A percentile compares a stretch with the other conserved stretches of the same genome.
Conservation (phyloP, 208 protist genomes). For the Trypanosoma brucei region DNA sequence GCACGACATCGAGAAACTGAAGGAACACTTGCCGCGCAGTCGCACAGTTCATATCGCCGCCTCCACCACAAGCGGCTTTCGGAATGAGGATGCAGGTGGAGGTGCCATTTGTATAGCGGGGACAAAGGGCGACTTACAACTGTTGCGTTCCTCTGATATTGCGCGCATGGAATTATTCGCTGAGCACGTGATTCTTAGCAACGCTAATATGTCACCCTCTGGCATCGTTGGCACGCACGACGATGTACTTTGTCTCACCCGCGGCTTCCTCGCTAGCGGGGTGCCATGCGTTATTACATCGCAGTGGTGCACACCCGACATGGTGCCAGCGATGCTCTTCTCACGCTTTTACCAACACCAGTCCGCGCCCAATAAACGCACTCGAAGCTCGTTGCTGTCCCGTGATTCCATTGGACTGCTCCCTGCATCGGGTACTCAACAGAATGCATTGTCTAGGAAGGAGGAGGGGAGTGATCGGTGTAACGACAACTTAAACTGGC, state of each 20-base stretch:
- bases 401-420: not conserved
- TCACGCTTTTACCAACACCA: constrained; percentile 65
- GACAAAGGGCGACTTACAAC: constrained; percentile 26
- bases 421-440: not conserved
- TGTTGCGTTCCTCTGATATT: constrained; percentile 65
- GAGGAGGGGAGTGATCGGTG: constrained; percentile 7
- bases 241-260: constrained; percentile 60
- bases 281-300: constrained; percentile 74
- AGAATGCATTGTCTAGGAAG: not conserved
- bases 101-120: constrained; percentile 28
- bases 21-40: constrained; percentile 31
- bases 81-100: constrained; percentile 24
- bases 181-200: constrained; percentile 75
- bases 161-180: constrained; percentile 76
- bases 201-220: constrained; percentile 66
- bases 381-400: not conserved
- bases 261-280: constrained; percentile 65
- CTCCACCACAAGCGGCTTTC: constrained; percentile 13
- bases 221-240: constrained; percentile 42
- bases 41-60: constrained; percentile 28
- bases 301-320: constrained; percentile 90
- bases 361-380: constrained; percentile 19
- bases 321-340: constrained; percentile 75
- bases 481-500: constrained; percentile 19
- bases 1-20: constrained; percentile 47